These are phyloP conservation scores for Magnaporthiopsis incrustans DNA, from an alignment of 2,329 filamentous ascomycete species.

Conservation along the genomic window DNA sequence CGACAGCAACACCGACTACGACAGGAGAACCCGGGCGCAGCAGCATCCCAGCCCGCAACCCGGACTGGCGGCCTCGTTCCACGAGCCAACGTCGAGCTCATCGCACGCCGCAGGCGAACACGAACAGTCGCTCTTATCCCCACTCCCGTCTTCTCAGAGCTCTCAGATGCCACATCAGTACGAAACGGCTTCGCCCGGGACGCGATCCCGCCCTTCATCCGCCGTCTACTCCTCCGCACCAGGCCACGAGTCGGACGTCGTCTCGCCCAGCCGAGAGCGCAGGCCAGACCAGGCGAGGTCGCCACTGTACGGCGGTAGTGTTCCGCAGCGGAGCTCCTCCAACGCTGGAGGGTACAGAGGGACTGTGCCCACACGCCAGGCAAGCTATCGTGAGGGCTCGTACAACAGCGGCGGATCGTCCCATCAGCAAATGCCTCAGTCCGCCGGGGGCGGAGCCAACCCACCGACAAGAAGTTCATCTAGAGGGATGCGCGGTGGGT, in stretches of 20 bases:
- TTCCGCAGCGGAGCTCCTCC: neutral
- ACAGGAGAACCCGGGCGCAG: neutral
- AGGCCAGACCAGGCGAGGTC: conserved; percentile 44
- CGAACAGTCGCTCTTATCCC: neutral
- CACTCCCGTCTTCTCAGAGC: neutral
- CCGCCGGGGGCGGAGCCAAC: conserved; percentile 50
- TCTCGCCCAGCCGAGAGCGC: neutral
- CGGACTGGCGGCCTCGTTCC: neutral
- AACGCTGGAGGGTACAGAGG: conserved; percentile 34
- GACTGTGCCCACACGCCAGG: conserved; percentile 56
- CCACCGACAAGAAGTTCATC: conserved; percentile 68
- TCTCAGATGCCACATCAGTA: conserved; percentile 12
- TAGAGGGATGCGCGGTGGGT: conserved; percentile 56
- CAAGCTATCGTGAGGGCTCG: conserved; percentile 31
- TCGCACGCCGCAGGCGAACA: neutral
- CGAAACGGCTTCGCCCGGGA: conserved; percentile 1
- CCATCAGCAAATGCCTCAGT: conserved; percentile 38
- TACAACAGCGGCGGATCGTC: neutral
- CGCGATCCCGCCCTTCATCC: conserved; percentile 23
- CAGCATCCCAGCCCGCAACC: neutral
- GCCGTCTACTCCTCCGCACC: conserved; percentile 18
- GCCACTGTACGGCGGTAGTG: conserved; percentile 39
- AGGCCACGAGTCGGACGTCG: neutral
- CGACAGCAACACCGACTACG: conserved; percentile 1
- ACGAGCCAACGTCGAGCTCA: neutral